Percentiles rank a stretch among this genome's conserved stretches.
Evolutionary conservation across 306 rosid species (phyloP).

Genomic region (Fragaria ananassa): DNA sequence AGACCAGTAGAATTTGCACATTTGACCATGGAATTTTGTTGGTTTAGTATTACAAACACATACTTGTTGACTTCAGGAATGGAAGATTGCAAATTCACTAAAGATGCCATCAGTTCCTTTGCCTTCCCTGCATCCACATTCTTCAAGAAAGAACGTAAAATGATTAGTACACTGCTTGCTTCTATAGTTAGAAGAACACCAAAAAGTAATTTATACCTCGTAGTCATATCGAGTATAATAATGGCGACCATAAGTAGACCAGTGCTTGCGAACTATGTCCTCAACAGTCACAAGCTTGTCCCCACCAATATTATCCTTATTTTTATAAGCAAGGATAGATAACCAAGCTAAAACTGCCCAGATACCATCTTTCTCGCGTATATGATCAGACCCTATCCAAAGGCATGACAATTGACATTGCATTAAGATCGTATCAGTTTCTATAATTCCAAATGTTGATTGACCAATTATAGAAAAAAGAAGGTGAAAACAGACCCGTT

Average conservation of each 20-base stretch:
- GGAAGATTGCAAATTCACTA: constrained; percentile 89
- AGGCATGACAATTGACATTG: constrained; percentile 25
- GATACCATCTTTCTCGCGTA: constrained; percentile 98
- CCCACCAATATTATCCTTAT: constrained; percentile 69
- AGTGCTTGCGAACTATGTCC: constrained; percentile 92
- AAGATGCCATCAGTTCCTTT: constrained; percentile 79
- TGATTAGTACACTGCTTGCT: constrained; percentile 20
- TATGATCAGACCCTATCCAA: constrained; percentile 87
- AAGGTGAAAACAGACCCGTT: constrained; percentile 60
- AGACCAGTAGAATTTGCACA: constrained; percentile 1
- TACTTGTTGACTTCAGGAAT: constrained; percentile 83
- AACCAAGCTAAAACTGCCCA: constrained; percentile 99
- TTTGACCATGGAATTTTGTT: constrained; percentile 1
- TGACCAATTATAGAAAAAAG: constrained; percentile 8
- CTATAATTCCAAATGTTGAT: not conserved
- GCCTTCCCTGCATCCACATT: constrained; percentile 97
- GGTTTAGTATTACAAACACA: constrained; percentile 32
- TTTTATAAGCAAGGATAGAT: constrained; percentile 77
- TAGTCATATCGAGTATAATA: constrained; percentile 95
- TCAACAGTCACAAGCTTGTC: constrained; percentile 87
- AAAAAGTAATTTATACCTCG: constrained; percentile 48
- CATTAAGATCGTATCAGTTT: not conserved
- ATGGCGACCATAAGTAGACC: constrained; percentile 93
- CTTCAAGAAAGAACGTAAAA: constrained; percentile 39
- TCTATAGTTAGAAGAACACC: constrained; percentile 17